A percentile compares a stretch with the other conserved stretches of the same genome.
Evolutionary conservation across 2,329 filamentous ascomycete genomes (phyloP).

Genomic region (Trichophyton benhamiae): DNA sequence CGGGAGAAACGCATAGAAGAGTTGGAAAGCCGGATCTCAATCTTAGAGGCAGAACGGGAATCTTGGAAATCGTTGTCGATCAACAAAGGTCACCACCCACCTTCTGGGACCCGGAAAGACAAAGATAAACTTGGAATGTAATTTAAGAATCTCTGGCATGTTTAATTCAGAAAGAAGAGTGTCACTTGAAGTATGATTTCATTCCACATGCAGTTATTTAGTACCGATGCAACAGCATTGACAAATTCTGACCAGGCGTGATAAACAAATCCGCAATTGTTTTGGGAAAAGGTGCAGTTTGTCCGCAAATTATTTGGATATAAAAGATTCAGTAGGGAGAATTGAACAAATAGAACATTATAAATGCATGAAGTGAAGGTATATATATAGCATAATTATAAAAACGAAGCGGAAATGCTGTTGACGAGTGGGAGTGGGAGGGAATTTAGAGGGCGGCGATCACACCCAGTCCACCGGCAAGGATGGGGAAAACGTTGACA

Average conservation of each 20-base stretch:
- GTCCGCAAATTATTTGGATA: background rate
- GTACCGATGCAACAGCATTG: background rate
- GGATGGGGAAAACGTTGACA: background rate
- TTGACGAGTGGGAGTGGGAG: background rate
- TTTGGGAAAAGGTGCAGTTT: background rate
- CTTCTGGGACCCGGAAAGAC: background rate
- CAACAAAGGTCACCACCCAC: slow-evolving; percentile 21
- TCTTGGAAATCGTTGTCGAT: slow-evolving; percentile 36
- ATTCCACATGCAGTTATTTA: background rate
- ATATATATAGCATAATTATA: background rate
- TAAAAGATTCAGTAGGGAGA: background rate
- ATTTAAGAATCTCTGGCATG: background rate
- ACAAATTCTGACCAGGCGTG: background rate
- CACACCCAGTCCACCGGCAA: slow-evolving; percentile 1
- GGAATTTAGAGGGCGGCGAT: slow-evolving; percentile 1
- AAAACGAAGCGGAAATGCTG: background rate
- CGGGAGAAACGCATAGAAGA: slow-evolving; percentile 54
- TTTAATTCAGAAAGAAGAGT: too few species aligned
- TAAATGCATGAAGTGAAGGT: background rate
- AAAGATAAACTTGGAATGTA: background rate
- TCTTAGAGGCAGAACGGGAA: slow-evolving; percentile 45
- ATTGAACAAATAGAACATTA: background rate
- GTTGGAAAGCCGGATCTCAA: slow-evolving; percentile 52
- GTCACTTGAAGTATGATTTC: background rate
- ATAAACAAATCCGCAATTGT: background rate